These are phyloP conservation scores for Biscogniauxia mediterranea DNA, from an alignment of 2,329 filamentous ascomycete species.

Conservation along the genomic window DNA sequence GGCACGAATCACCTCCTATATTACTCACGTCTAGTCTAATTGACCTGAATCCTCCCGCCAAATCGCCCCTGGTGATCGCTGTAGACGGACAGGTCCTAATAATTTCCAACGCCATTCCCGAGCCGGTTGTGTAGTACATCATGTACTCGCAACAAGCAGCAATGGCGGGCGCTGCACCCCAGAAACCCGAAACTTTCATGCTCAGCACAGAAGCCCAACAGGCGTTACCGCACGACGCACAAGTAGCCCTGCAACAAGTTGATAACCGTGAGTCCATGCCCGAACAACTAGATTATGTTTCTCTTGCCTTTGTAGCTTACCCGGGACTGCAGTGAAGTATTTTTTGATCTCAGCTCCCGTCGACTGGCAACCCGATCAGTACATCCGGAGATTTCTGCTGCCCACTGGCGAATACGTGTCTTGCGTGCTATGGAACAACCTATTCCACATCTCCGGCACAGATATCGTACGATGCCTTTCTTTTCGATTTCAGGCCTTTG, in stretches of 20 bases:
- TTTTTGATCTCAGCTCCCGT: slow-evolving; percentile 98
- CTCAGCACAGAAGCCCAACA: slow-evolving; percentile 96
- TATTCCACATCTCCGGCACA: slow-evolving; percentile 98
- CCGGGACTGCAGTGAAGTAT: slow-evolving; percentile 76
- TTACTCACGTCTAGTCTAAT: slow-evolving; percentile 15
- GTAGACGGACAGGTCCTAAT: slow-evolving; percentile 5
- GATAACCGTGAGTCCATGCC: slow-evolving; percentile 75
- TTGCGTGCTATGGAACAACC: slow-evolving; percentile 97
- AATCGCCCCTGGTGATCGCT: slow-evolving; percentile 4
- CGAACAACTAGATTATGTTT: slow-evolving; percentile 1
- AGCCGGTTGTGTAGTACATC: slow-evolving; percentile 29
- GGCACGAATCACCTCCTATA: slow-evolving; percentile 20
- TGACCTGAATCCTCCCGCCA: slow-evolving; percentile 2
- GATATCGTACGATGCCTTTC: slow-evolving; percentile 98
- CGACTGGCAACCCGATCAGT: slow-evolving; percentile 95
- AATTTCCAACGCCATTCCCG: slow-evolving; percentile 13
- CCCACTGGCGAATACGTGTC: slow-evolving; percentile 99
- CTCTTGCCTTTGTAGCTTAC: slow-evolving; percentile 20
- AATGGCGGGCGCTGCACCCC: slow-evolving; percentile 75
- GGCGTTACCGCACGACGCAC: slow-evolving; percentile 90
- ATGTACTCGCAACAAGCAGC: slow-evolving; percentile 84
- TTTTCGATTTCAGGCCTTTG: slow-evolving; percentile 98
- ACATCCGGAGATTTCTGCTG: slow-evolving; percentile 91
- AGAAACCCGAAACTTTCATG: slow-evolving; percentile 99
- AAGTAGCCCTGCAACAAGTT: slow-evolving; percentile 96